phyloP scores from a whole-genome alignment of 805 yeast species.

The Nakazawaea wyomingensis region DNA sequence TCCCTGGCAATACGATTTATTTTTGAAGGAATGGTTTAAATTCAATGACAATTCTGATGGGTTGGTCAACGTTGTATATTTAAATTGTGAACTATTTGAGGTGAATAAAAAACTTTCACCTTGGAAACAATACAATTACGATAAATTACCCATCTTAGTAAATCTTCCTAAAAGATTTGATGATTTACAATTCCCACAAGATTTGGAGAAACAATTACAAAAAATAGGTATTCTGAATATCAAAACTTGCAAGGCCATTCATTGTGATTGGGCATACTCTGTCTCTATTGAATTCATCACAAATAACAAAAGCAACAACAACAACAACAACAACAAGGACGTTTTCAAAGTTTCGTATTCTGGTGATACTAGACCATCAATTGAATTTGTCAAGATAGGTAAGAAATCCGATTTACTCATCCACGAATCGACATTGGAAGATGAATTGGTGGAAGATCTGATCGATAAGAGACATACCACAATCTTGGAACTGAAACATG shows the following conservation, averaged over 20 bases:
- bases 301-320: too few species aligned
- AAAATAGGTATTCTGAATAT: conserved; percentile 40
- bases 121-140: conserved; percentile 9
- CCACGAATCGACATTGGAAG: conserved; percentile 92
- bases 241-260: conserved; percentile 70
- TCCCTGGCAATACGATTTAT: conserved; percentile 71
- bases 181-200: conserved; percentile 14
- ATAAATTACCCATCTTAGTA: conserved; percentile 19
- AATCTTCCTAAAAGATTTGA: conserved; percentile 13
- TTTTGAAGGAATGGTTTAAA: conserved; percentile 62
- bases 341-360: conserved; percentile 76
- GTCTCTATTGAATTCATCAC: too few species aligned
- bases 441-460: conserved; percentile 74
- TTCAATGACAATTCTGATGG: conserved; percentile 37
- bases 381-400: conserved; percentile 63
- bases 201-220: conserved; percentile 27
- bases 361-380: conserved; percentile 90
- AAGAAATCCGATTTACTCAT: conserved; percentile 63
- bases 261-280: conserved; percentile 80
- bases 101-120: neutral
- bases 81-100: conserved; percentile 56
- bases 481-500: conserved; percentile 74
- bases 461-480: conserved; percentile 81
- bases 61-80: conserved; percentile 39
- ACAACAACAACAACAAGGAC: too few species aligned